These are phyloP conservation scores for Ramaria sp. DNA, from an alignment of 768 basidiomycete species.

Conservation along the genomic window DNA sequence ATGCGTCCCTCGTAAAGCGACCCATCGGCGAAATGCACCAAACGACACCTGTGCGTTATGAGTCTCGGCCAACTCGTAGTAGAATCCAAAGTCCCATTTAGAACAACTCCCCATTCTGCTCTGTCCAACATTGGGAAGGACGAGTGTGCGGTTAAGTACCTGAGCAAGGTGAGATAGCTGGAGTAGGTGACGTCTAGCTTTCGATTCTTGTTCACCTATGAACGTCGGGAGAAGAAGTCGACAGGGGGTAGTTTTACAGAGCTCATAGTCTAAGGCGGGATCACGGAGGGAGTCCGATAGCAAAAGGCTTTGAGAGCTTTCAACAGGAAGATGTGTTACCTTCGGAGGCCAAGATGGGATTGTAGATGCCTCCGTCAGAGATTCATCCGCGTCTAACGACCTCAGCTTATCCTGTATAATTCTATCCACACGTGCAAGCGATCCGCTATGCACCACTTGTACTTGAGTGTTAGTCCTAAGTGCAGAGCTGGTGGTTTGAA, in stretches of 20 bases:
- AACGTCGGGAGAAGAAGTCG: constrained; percentile 39
- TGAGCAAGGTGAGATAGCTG: constrained; percentile 40
- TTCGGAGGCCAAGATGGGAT: constrained; percentile 21
- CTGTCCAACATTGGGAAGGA: constrained; percentile 50
- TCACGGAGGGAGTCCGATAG: constrained; percentile 4
- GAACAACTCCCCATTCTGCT: constrained; percentile 43
- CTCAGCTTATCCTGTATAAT: constrained; percentile 19
- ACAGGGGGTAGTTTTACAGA: constrained; percentile 22
- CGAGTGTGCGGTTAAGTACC: constrained; percentile 41
- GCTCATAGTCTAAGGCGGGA: constrained; percentile 13
- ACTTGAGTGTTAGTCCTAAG: too few relatives aligned
- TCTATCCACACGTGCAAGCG: constrained; percentile 18
- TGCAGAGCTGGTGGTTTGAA: too few relatives aligned
- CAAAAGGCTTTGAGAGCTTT: neutral
- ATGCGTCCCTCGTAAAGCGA: constrained; percentile 17
- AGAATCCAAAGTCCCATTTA: constrained; percentile 34
- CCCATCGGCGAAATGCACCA: constrained; percentile 30
- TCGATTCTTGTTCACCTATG: constrained; percentile 48
- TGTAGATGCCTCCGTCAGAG: constrained; percentile 11
- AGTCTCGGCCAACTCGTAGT: constrained; percentile 29
- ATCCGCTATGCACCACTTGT: neutral
- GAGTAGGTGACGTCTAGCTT: constrained; percentile 42
- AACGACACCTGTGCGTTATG: constrained; percentile 10
- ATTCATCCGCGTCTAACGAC: constrained; percentile 13
- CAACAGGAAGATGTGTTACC: constrained; percentile 25